Base-by-base conservation (phyloP, 345 rosid species). In the Brassica nigra region DNA sequence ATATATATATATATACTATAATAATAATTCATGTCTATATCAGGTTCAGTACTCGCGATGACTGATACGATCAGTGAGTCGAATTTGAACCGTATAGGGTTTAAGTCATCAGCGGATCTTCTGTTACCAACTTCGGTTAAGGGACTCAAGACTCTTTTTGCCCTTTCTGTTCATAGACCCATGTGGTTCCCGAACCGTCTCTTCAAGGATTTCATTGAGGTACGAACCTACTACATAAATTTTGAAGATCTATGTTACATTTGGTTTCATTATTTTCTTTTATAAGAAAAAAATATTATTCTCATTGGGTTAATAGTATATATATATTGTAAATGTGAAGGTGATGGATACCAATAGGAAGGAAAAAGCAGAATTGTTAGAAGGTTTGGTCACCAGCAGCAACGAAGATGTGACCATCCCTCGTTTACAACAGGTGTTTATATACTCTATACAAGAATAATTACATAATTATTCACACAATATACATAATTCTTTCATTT, bases 111-210 rank as follows among this genome's bases (percentile, higher is more conserved):
- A 14, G 70, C 91, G 0, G 99, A 95, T 78, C 85, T 95, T 44
- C 66, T 95, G 78, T 39, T 92, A 83, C 99, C 99, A 0, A 81
- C 83, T 42, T 87, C 97, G 34, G 93, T 90, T 6, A 86, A 88
- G 80, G 99, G 85, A 10, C 88, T 92, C 30, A 95, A 91, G 75
- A 87, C 93, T 11, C 87, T 95, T 10, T 93, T 92, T 47, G 83
- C 89, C 2, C 87, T 92, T 44, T 94, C 97, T 59, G 83, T 87
- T 76, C 65, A 92, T 86, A 88, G 75, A 86, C 89, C 91, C 69
- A 84, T 95, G 12, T 92, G 99, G 97, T 92, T 95, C 83, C 97
- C 99, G 0, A 84, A 89, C 73, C 78, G 92, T 2, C 88, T 95
- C 36, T 87, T 87, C 78, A 95, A 88, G 74, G 99, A 95, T 77